phyloP scores from a whole-genome alignment of 768 basidiomycete genomes.

The Collybia sordida region DNA sequence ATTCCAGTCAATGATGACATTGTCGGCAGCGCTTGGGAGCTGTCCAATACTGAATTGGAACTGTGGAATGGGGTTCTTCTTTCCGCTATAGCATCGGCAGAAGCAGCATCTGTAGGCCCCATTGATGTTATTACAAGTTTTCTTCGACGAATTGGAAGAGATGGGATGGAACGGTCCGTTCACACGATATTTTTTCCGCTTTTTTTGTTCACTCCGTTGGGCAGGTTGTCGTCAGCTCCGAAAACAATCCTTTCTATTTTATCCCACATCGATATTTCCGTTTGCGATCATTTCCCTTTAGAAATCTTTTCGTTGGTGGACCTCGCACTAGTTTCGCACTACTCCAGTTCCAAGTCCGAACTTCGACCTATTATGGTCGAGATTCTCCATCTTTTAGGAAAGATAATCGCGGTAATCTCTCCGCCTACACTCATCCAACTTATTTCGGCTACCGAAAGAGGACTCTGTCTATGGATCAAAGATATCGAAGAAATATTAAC shows the following conservation, averaged over 20 bases:
- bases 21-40: constrained; percentile 40
- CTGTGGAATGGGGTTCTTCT: constrained; percentile 41
- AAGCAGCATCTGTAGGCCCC: constrained; percentile 9
- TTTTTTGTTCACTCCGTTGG: neutral
- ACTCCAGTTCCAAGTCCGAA: constrained; percentile 28
- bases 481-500: constrained; percentile 41
- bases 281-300: constrained; percentile 13
- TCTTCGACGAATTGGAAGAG: constrained; percentile 21
- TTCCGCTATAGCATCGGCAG: constrained; percentile 25
- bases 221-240: constrained; percentile 22
- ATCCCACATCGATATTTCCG: constrained; percentile 18
- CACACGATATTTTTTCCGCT: neutral
- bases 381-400: constrained; percentile 34
- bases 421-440: constrained; percentile 28
- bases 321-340: constrained; percentile 29
- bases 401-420: constrained; percentile 27
- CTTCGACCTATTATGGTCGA: constrained; percentile 25
- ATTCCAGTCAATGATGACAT: neutral
- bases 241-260: constrained; percentile 21
- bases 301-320: constrained; percentile 28
- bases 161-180: constrained; percentile 13
- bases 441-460: constrained; percentile 33
- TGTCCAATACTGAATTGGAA: constrained; percentile 39
- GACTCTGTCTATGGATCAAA: constrained; percentile 52
- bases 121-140: constrained; percentile 26